Percentiles rank a stretch among this genome's conserved stretches.
Evolutionary conservation across 139 green algal genomes (phyloP).

Genomic region (Chlorella sp.): DNA sequence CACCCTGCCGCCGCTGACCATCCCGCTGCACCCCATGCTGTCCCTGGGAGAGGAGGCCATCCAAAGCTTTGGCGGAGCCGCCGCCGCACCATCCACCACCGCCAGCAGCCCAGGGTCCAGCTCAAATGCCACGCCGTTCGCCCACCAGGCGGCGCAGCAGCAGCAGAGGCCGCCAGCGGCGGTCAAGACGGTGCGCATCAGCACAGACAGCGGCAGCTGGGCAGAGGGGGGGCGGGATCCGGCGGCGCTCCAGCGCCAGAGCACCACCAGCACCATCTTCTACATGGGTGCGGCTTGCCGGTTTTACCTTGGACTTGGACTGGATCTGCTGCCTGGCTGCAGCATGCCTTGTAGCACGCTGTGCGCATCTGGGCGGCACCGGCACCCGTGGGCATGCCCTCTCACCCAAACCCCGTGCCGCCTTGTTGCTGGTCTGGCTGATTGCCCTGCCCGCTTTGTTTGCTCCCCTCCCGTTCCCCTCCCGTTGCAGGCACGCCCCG

Average conservation of each 20-base stretch:
- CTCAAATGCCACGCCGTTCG: no score
- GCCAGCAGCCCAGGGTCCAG: background rate
- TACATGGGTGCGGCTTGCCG: background rate
- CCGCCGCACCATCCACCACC: background rate
- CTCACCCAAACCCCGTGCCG: no score
- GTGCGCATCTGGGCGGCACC: no score
- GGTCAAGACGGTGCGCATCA: background rate
- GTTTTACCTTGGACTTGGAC: no score
- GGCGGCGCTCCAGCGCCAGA: background rate
- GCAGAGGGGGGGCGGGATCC: background rate
- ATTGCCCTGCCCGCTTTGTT: no score
- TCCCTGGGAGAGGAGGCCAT: background rate
- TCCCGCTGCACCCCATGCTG: constrained; percentile 25
- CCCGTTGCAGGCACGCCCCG: background rate
- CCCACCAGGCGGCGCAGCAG: no score
- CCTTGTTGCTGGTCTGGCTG: no score
- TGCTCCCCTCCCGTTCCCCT: no score
- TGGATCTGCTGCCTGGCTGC: no score
- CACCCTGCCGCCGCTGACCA: constrained; percentile 32
- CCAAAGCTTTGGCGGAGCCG: background rate
- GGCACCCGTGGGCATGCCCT: no score
- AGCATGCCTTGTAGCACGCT: no score
- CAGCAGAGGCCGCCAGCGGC: background rate
- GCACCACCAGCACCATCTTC: background rate
- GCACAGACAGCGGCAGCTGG: background rate